Base-by-base conservation (phyloP, 2,329 filamentous ascomycete genomes). In the Scedosporium aurantiacum region DNA sequence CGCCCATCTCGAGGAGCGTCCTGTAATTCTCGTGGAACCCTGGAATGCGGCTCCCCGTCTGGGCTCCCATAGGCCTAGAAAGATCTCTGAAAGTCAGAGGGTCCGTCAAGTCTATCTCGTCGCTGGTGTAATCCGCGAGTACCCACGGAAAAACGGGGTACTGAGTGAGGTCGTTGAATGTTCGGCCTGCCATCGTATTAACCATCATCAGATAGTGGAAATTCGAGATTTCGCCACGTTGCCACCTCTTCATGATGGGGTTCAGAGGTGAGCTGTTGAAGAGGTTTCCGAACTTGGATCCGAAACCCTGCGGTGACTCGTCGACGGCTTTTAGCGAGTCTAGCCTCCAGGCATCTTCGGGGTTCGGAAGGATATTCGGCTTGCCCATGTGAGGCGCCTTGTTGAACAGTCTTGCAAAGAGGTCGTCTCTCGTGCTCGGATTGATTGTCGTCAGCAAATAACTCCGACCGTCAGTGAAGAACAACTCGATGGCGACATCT, bases 71-170 rank as follows among this genome's bases (percentile, higher is more conserved):
- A 0, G 94, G 94, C 72, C 95, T 97, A 0, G 91, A 91, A 45
- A 99, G 76, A 69, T 99, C 92, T 65, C 94, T 84, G 74, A 96
- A 99, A 2, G 86, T 90, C 50, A 86, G 84, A 1, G 92, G 91
- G 68, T 97, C 84, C 41, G 85, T 85, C 52, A 99, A 76, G 69
- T 99, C 91, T 10, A 99, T 79, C 70, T 97, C 91, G 18, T 96
- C 88, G 67, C 93, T 97, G 0, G 89, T 93, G 71, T 99, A 99
- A 70, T 99, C 93, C 0, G 94, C 92, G 55, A 99, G 77, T 3
- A 99, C 87, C 94, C 94, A 99, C 0, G 94, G 94, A 66, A 99
- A 99, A 18, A 99, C 92, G 0, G 94, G 94, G 68, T 99, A 99
- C 69, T 99, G 95, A 0, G 94, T 99, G 18, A 99, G 79, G 70